Percentiles rank a stretch among this genome's conserved stretches.
Conservation (phyloP, 176 grass and related monocot genomes). For the Chloris gayana region DNA sequence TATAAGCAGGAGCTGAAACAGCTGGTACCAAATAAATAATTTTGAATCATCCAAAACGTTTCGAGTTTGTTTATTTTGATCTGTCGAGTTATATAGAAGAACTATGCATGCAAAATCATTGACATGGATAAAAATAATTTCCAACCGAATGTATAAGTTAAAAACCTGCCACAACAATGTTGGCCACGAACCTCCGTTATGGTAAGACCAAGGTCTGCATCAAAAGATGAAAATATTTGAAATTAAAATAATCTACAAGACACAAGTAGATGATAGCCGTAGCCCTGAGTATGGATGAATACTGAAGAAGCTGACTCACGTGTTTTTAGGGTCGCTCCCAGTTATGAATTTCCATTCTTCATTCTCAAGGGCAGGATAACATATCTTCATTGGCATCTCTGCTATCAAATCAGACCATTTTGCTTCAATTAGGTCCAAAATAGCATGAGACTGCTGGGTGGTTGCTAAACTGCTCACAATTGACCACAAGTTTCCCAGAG, state of each 20-base stretch:
- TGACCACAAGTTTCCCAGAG: slow-evolving; percentile 86
- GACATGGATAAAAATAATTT: not conserved
- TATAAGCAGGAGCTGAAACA: not conserved
- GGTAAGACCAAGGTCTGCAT: slow-evolving; percentile 89
- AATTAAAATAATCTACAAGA: slow-evolving; percentile 12
- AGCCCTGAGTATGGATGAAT: not conserved
- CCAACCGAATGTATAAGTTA: not conserved
- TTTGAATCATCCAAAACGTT: not conserved
- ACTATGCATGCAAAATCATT: not conserved
- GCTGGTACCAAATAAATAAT: not conserved
- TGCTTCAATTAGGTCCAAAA: slow-evolving; percentile 80
- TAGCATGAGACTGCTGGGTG: slow-evolving; percentile 69
- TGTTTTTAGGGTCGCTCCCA: slow-evolving; percentile 87
- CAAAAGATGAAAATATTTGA: slow-evolving; percentile 30
- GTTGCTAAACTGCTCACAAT: slow-evolving; percentile 79
- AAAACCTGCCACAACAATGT: slow-evolving; percentile 87
- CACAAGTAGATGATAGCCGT: not conserved
- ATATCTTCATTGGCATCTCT: slow-evolving; percentile 88
- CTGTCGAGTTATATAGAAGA: slow-evolving; percentile 9
- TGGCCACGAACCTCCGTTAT: slow-evolving; percentile 92
- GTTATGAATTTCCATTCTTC: slow-evolving; percentile 91
- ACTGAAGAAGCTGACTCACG: slow-evolving; percentile 41
- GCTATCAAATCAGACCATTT: slow-evolving; percentile 91
- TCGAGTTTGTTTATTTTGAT: not conserved
- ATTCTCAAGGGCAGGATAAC: slow-evolving; percentile 84